phyloP scores from a whole-genome alignment of 768 basidiomycete species.

The Mrakia blollopis region DNA sequence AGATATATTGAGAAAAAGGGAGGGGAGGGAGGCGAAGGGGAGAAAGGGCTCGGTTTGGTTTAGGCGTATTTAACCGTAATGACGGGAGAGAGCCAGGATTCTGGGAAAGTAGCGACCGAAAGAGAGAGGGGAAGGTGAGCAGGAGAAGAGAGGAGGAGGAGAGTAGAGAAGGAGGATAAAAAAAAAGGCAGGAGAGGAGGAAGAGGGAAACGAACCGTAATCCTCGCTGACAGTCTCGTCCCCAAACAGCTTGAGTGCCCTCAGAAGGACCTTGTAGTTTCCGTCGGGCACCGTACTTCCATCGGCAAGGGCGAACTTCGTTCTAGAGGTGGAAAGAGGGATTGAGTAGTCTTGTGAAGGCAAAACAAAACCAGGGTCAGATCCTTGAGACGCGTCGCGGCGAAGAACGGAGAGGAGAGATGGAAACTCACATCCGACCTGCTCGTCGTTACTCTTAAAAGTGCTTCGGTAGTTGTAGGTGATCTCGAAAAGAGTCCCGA shows the following conservation, averaged over 20 bases:
- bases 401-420: constrained; percentile 23
- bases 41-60: neutral
- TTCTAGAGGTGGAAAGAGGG: constrained; percentile 37
- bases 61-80: constrained; percentile 13
- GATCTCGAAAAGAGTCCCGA: constrained; percentile 11
- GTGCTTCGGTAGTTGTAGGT: constrained; percentile 50
- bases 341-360: constrained; percentile 42
- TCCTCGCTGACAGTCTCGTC: constrained; percentile 31
- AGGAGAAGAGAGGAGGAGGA: neutral
- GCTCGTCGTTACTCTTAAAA: constrained; percentile 37
- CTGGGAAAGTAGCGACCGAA: no score
- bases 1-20: no score
- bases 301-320: constrained; percentile 42
- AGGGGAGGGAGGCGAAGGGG: no score
- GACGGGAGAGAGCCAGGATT: constrained; percentile 27
- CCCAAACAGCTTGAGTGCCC: constrained; percentile 48
- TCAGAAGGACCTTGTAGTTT: constrained; percentile 48
- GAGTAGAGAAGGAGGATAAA: no score
- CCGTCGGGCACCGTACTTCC: constrained; percentile 50
- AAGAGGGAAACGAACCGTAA: constrained; percentile 38
- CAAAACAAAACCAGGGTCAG: constrained; percentile 30
- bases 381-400: neutral
- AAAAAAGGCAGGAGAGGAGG: neutral
- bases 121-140: no score
- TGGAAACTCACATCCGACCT: neutral